Evolutionary conservation across 1,284 basidiomycete species (phyloP).

Genomic region (Puccinia coronata): DNA sequence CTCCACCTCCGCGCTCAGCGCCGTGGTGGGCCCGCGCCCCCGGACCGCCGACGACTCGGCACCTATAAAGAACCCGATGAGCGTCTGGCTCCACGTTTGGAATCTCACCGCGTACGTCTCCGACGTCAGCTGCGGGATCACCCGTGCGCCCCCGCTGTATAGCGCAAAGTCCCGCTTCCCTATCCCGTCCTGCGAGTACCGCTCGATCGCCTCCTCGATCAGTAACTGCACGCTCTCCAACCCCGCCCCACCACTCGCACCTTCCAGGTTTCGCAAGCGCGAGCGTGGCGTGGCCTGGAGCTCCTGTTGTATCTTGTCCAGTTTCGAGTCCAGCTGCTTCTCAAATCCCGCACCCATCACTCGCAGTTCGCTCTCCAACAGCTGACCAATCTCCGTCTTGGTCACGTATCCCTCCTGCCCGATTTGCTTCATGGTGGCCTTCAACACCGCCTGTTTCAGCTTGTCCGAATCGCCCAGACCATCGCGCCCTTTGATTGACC

Average conservation of each 20-base stretch:
- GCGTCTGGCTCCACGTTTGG: conserved; percentile 53
- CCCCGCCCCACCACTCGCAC: not conserved
- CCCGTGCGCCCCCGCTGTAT: conserved; percentile 74
- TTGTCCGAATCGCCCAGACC: not conserved
- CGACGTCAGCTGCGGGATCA: conserved; percentile 79
- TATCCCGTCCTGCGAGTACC: conserved; percentile 74
- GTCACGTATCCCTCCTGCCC: conserved; percentile 19
- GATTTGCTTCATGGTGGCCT: conserved; percentile 15
- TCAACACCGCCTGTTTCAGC: conserved; percentile 12
- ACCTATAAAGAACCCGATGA: conserved; percentile 67
- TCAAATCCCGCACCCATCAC: conserved; percentile 22
- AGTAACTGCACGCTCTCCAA: conserved; percentile 58
- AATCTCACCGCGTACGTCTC: conserved; percentile 71
- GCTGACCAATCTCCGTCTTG: conserved; percentile 16
- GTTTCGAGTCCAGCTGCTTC: conserved; percentile 21
- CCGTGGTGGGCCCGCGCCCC: conserved; percentile 78
- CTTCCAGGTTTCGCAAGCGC: not conserved
- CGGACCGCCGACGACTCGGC: conserved; percentile 61
- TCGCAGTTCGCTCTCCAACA: conserved; percentile 9
- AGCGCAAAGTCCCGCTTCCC: conserved; percentile 81
- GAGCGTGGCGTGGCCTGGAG: conserved; percentile 11
- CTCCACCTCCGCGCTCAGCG: conserved; percentile 76
- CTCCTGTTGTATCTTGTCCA: conserved; percentile 31
- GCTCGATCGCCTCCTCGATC: conserved; percentile 69
- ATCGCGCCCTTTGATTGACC: conserved; percentile 6